Base-by-base conservation (phyloP, 805 yeast species). In the Brettanomyces anomalus region DNA sequence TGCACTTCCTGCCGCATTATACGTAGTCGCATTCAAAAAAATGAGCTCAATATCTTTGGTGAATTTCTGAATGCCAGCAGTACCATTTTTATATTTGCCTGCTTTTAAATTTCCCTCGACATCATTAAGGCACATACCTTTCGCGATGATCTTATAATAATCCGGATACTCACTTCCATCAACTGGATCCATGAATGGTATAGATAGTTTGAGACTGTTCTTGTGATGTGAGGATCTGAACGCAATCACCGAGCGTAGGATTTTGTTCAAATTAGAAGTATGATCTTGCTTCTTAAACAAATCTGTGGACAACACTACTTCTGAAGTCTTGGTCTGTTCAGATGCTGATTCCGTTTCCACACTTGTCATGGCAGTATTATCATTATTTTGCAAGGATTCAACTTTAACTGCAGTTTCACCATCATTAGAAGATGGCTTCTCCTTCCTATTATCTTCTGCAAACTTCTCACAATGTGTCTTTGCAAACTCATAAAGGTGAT, bases 111-210 rank as follows among this genome's bases (percentile, higher is more conserved):
- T 72, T 17, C 64, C 63, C 46, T 71, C 64, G 10, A 90, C 74
- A 28, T 75, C 68, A 41, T 70, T 71, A 52, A 90, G 73, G 1
- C 95, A 76, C 60, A 86, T 83, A 13, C 96, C 95, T 42, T 72
- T 67, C 49, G 76, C 72, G 36, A 90, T 79, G 43, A 77, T 66
- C 44, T 75, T 72, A 57, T 81, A 85, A 59, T 87, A 88, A 56
- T 86, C 94, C 0, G 96, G 88, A 55, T 84, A 86, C 37, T 75
- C 62, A 56, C 81, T 79, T 50, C 79, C 76, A 20, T 83, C 72
- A 6, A 96, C 96, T 33, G 87, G 68, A 50, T 76, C 79, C 47
- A 79, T 58, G 61, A 88, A 87, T 59, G 77, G 75, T 49, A 71
- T 62, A 33, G 64, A 46, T 42, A 68, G 39, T 3, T 49, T 50